Base-by-base conservation (phyloP, 2,329 filamentous ascomycete species). In the Trichoderma simmonsii region DNA sequence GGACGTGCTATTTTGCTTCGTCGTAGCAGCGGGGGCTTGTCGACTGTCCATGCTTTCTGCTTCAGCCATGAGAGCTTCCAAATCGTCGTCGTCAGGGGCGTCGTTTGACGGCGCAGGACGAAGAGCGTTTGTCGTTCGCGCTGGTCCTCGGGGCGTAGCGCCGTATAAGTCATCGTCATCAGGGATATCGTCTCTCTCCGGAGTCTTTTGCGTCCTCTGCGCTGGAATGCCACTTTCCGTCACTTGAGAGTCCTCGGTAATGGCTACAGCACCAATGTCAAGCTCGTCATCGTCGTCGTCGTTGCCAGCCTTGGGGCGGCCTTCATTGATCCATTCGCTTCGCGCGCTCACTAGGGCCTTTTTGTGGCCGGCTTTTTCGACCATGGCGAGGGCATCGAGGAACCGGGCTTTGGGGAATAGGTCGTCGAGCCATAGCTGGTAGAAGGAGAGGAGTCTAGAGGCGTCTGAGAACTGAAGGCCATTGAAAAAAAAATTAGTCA, bases 401-500 rank as follows among this genome's bases (percentile, higher is more conserved):
- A 99, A 99, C 78, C 94, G 95, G 6, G 95, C 96, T 78, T 97
- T 94, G 14, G 96, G 96, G 78, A 95, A 99, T 14, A 99, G 86
- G 78, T 98, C 94, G 81, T 99, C 95, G 2, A 99, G 91, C 96
- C 96, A 99, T 71, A 97, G 82, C 80, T 98, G 96, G 79, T 98
- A 99, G 79, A 97, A 93, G 28, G 93, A 93, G 62, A 99, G 86
- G 28, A 99, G 87, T 18, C 91, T 89, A 0, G 91, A 88, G 12
- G 94, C 89, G 79, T 99, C 96, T 21, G 92, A 91, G 81, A 96
- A 98, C 91, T 95, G 24, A 24, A 24, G 24, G 24, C 24, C 24
- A 24, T 24, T 24, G 11, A 5, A n/a, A 28, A 24, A 18, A 28
- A 73, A 21, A 24, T 73, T 18, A 71, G 60, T 18, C 6, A n/a